Evolutionary conservation across 73 alveolate genomes (phyloP), one percentile per base, ranked within the genome.

Genomic region (Paramecium octaurelia): DNA sequence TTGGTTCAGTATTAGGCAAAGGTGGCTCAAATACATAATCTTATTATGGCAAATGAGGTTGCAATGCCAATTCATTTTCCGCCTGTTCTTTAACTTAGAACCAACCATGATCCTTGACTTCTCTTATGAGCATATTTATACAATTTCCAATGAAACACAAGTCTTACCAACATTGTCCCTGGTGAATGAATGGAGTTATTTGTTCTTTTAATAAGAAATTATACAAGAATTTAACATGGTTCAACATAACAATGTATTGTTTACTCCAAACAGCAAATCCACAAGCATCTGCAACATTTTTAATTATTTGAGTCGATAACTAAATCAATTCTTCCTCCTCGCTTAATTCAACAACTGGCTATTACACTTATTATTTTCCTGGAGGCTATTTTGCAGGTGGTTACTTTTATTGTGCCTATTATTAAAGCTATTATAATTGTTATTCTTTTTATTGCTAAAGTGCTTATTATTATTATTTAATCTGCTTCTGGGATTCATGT

Each of bases 101-200:
- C 88, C 58, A 73, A 21, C 88, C 88, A 75, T 75, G 11, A 29
- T 75, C 38, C n/a, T 75, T 35, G 8, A 75, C 60, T 36, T 75
- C 88, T 75, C 88, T 75, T 31, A 71, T 71, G 4, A 75, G 31
- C 34, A 75, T 75, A 75, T 75, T 75, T 36, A 75, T 75, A 20
- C 88, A 16, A 36, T 75, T 75, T 10, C 68, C 58, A n/a, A 75
- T 75, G 14, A 75, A 75, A 8, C 36, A 21, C 14, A 75, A 75
- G 20, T 75, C 87, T 42, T 75, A 75, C 88, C 69, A 75, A 10
- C 43, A 36, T 35, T 75, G 8, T 12, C 68, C 88, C n/a, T 75
- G 6, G 38, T 75, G 69, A 38, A 42, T 8, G 11, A 75, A 75
- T 36, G 88, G 88, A 35, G 29, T 18, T 10, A 75, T 75, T 75